These are phyloP conservation scores for Entelexis paramagnoliae DNA, from an alignment of 1,139 yeast species.

Conservation along the genomic window DNA sequence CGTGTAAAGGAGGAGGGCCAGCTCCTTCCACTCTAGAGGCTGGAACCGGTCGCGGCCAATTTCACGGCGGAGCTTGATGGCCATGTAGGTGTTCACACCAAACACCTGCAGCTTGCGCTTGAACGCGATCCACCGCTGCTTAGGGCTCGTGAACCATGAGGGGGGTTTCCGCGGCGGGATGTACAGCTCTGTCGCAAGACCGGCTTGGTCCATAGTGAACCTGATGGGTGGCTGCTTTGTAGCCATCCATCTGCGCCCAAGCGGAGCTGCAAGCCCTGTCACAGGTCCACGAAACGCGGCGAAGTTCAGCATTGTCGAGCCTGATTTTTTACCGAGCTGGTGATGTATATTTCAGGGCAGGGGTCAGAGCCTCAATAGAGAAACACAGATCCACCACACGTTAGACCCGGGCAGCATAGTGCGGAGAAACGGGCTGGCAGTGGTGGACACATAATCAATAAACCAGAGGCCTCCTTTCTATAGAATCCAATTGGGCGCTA, in stretches of 20 bases:
- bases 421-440: too few species aligned
- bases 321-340: neutral
- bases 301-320: neutral
- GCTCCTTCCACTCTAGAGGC: slow-evolving; percentile 64
- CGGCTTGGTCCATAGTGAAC: slow-evolving; percentile 25
- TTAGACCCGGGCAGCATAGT: neutral
- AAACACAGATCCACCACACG: neutral
- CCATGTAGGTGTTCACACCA: slow-evolving; percentile 34
- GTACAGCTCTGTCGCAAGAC: slow-evolving; percentile 25
- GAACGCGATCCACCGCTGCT: slow-evolving; percentile 24
- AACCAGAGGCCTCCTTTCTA: too few species aligned
- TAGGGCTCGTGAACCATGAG: slow-evolving; percentile 22
- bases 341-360: neutral
- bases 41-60: slow-evolving; percentile 48
- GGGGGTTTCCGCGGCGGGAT: slow-evolving; percentile 25
- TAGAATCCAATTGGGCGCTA: too few species aligned
- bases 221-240: slow-evolving; percentile 14
- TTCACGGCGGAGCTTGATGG: slow-evolving; percentile 45
- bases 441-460: too few species aligned
- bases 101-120: slow-evolving; percentile 23
- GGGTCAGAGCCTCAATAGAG: slow-evolving; percentile 3
- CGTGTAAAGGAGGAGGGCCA: slow-evolving; percentile 56
- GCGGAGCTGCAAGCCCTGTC: neutral
- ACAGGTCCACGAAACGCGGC: neutral
- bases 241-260: neutral